A percentile compares a stretch with the other conserved stretches of the same genome.
Evolutionary conservation across 306 rosid genomes (phyloP).

Genomic region (Phaseolus lunatus): DNA sequence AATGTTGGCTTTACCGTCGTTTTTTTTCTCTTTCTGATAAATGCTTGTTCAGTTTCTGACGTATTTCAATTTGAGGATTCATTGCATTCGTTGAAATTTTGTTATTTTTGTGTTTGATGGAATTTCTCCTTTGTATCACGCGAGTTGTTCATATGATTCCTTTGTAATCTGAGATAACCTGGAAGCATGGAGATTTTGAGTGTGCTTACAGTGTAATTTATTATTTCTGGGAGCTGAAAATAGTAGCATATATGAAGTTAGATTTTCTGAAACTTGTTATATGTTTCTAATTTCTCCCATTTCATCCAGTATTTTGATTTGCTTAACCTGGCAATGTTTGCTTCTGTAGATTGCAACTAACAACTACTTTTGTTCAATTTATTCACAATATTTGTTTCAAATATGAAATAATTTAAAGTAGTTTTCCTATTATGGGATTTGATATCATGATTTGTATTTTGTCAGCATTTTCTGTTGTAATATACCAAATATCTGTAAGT

Average conservation of each 20-base stretch:
- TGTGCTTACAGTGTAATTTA: constrained; percentile 24
- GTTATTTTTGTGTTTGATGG: not conserved
- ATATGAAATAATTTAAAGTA: constrained; percentile 1
- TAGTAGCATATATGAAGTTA: constrained; percentile 13
- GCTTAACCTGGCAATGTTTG: constrained; percentile 13
- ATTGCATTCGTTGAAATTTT: constrained; percentile 8
- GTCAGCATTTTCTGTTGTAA: constrained; percentile 5
- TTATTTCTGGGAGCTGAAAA: constrained; percentile 21
- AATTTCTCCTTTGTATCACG: not conserved
- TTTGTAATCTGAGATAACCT: constrained; percentile 24
- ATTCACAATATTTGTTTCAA: not conserved
- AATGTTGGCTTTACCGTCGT: constrained; percentile 19
- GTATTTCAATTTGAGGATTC: constrained; percentile 2
- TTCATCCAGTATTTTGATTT: not conserved
- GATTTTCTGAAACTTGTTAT: constrained; percentile 12
- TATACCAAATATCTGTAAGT: constrained; percentile 3
- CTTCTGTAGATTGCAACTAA: not conserved
- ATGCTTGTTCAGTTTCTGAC: constrained; percentile 38
- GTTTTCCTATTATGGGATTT: constrained; percentile 2
- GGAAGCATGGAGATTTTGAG: constrained; percentile 22
- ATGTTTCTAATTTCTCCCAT: constrained; percentile 30
- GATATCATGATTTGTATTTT: constrained; percentile 10
- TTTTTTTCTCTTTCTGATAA: constrained; percentile 19
- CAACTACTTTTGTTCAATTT: not conserved
- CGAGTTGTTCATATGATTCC: not conserved